Percentiles rank a stretch among this genome's conserved stretches.
phyloP scores from a whole-genome alignment of 768 basidiomycete species.

The Podaxis rugospora region DNA sequence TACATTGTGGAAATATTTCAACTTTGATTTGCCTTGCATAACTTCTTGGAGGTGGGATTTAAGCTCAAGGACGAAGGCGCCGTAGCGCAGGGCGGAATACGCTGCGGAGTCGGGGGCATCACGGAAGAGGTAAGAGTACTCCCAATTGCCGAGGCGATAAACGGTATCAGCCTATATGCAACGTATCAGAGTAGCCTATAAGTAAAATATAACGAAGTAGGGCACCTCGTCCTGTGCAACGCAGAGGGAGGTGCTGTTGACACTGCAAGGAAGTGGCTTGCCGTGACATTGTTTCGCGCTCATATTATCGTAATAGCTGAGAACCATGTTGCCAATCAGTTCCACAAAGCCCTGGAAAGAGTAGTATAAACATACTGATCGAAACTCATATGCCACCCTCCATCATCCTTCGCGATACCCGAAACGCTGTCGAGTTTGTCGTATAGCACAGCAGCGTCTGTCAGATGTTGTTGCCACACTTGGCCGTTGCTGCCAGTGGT shows the following conservation, averaged over 20 bases:
- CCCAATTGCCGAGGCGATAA: conserved; percentile 56
- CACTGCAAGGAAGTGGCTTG: conserved; percentile 40
- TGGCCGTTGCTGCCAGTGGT: conserved; percentile 32
- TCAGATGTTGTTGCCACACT: conserved; percentile 40
- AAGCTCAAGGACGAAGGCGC: conserved; percentile 43
- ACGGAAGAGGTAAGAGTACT: conserved; percentile 50
- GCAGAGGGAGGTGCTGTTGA: conserved; percentile 38
- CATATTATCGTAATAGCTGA: conserved; percentile 48
- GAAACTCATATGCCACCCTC: conserved; percentile 46
- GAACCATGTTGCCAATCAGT: background rate
- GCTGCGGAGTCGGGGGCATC: conserved; percentile 39
- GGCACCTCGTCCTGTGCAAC: conserved; percentile 37
- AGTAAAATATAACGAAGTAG: background rate
- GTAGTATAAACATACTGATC: conserved; percentile 35
- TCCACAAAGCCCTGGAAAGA: background rate
- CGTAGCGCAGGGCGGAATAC: conserved; percentile 40
- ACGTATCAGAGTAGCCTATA: background rate
- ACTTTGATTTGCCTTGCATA: conserved; percentile 30
- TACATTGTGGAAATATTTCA: conserved; percentile 42
- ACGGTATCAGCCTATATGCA: conserved; percentile 39
- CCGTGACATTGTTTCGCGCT: conserved; percentile 47
- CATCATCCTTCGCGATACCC: conserved; percentile 35
- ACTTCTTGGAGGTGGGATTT: conserved; percentile 34
- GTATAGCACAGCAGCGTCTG: conserved; percentile 32
- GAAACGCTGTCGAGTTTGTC: conserved; percentile 38